A percentile compares a stretch with the other conserved stretches of the same genome.
Conservation (phyloP, 805 yeast species). For the Blastobotrys peoriensis region DNA sequence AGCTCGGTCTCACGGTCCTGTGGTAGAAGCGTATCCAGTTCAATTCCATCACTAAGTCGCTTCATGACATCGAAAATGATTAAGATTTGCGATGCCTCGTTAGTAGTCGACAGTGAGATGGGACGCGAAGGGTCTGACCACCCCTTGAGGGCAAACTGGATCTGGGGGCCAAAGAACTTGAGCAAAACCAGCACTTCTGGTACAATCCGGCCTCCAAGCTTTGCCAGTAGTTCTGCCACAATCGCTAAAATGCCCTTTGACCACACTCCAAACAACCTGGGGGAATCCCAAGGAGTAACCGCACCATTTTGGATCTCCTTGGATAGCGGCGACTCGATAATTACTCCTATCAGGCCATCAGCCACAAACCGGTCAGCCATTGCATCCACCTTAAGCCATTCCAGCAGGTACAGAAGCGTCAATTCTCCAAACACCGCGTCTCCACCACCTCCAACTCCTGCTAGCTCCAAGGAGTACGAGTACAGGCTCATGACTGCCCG, state of each 20-base stretch:
- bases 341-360: constrained; percentile 58
- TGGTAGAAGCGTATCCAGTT: constrained; percentile 32
- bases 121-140: constrained; percentile 56
- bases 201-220: constrained; percentile 55
- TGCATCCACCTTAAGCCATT: constrained; percentile 52
- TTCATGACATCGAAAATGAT: constrained; percentile 55
- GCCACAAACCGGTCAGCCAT: constrained; percentile 63
- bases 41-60: constrained; percentile 36
- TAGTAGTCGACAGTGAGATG: constrained; percentile 43
- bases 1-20: constrained; percentile 42
- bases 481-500: constrained; percentile 58
- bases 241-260: constrained; percentile 73
- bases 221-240: constrained; percentile 50
- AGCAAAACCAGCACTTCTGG: constrained; percentile 63
- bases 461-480: constrained; percentile 58
- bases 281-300: constrained; percentile 43
- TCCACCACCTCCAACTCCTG: constrained; percentile 38
- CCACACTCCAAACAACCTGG: constrained; percentile 75
- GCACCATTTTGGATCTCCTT: constrained; percentile 60
- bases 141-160: constrained; percentile 52
- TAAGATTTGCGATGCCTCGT: constrained; percentile 65
- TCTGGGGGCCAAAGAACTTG: constrained; percentile 58
- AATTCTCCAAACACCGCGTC: constrained; percentile 71
- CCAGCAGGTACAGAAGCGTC: constrained; percentile 60
- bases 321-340: constrained; percentile 72